Conservation (phyloP, 2,329 filamentous ascomycete genomes). For the Niveomyces coronatus region DNA sequence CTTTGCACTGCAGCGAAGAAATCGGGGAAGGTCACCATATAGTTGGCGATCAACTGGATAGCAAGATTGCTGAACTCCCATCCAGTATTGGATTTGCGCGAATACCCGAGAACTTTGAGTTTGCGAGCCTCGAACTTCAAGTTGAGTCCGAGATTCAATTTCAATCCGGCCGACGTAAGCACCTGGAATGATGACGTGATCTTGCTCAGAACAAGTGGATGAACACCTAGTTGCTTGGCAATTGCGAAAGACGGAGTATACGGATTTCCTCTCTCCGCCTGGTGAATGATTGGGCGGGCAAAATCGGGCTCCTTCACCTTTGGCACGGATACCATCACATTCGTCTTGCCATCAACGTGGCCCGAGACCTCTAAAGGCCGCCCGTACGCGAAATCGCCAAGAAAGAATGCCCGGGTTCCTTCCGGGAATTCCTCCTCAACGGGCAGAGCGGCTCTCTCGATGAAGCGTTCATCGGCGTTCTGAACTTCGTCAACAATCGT, state of each 20-base stretch:
- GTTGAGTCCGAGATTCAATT: constrained; percentile 86
- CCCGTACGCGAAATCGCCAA: constrained; percentile 89
- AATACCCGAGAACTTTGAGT: constrained; percentile 91
- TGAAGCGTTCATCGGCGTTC: constrained; percentile 85
- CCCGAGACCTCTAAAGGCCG: constrained; percentile 74
- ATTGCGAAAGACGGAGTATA: constrained; percentile 88
- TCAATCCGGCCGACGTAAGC: constrained; percentile 62
- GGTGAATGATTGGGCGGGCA: constrained; percentile 58
- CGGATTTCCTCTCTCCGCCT: constrained; percentile 58
- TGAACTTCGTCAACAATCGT: constrained; percentile 81
- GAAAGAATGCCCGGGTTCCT: constrained; percentile 77
- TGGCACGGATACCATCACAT: constrained; percentile 65
- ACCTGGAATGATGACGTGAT: constrained; percentile 92
- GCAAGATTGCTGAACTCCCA: constrained; percentile 95
- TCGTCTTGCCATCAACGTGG: constrained; percentile 64
- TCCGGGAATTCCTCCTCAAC: constrained; percentile 87
- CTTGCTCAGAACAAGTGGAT: constrained; percentile 84
- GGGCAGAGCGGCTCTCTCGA: constrained; percentile 78
- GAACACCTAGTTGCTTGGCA: constrained; percentile 68
- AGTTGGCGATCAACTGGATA: constrained; percentile 68
- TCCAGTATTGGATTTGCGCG: constrained; percentile 70
- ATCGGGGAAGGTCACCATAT: constrained; percentile 90
- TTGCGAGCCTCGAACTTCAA: constrained; percentile 95
- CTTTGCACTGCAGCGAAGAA: constrained; percentile 84
- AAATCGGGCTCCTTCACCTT: constrained; percentile 73